Percentiles rank a stretch among this genome's conserved stretches.
phyloP scores from a whole-genome alignment of 1,284 basidiomycete genomes.

The Athelia sp. region DNA sequence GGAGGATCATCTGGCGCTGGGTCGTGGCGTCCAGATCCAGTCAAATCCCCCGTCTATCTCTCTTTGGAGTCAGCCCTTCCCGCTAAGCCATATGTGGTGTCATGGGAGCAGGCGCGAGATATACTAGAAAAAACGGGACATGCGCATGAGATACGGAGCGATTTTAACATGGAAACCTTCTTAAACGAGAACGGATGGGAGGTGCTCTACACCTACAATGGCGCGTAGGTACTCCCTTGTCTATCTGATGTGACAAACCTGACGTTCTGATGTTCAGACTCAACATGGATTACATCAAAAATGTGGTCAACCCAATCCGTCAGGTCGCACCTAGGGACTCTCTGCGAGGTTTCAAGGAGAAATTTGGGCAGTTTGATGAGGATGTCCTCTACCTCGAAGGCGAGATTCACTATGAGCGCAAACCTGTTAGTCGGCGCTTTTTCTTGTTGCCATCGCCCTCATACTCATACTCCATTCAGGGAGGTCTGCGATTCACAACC shows the following conservation, averaged over 20 bases:
- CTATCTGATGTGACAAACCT: slow-evolving; percentile 1
- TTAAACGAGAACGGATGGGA: slow-evolving; percentile 32
- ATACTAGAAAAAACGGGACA: slow-evolving; percentile 7
- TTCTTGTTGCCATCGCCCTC: background rate
- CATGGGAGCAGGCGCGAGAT: slow-evolving; percentile 23
- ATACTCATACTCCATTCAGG: slow-evolving; percentile 18
- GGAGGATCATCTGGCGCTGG: slow-evolving; percentile 10
- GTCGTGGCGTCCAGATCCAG: slow-evolving; percentile 13
- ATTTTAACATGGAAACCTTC: slow-evolving; percentile 23
- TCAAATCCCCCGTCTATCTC: slow-evolving; percentile 4
- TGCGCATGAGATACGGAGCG: slow-evolving; percentile 5
- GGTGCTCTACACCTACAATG: slow-evolving; percentile 30
- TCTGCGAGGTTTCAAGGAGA: slow-evolving; percentile 34
- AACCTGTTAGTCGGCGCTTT: slow-evolving; percentile 27
- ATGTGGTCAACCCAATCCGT: slow-evolving; percentile 29
- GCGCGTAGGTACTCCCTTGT: slow-evolving; percentile 22
- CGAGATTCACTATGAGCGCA: slow-evolving; percentile 34
- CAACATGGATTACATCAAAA: slow-evolving; percentile 34
- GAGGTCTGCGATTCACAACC: slow-evolving; percentile 34
- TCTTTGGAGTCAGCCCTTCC: slow-evolving; percentile 15
- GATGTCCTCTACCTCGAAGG: slow-evolving; percentile 36
- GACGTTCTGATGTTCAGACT: slow-evolving; percentile 19
- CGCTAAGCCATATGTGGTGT: slow-evolving; percentile 17
- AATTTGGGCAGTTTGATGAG: slow-evolving; percentile 25
- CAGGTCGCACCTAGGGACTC: slow-evolving; percentile 26